Evolutionary conservation across 306 rosid genomes (phyloP).

Genomic region (Fragaria vesca): DNA sequence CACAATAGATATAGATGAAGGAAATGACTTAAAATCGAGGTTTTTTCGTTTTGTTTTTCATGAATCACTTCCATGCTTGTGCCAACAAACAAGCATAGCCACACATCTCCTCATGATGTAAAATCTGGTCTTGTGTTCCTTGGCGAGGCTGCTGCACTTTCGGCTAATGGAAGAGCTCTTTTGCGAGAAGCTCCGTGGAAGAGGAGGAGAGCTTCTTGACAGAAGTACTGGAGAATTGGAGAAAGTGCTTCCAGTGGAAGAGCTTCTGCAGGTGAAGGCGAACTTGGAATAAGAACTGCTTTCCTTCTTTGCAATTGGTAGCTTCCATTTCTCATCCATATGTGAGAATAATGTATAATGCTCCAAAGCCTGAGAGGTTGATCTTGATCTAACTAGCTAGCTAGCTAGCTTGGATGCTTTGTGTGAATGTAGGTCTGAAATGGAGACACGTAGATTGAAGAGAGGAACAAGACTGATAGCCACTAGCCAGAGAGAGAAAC

Average conservation of each 20-base stretch:
- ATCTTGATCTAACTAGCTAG: not conserved
- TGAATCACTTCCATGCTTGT: conserved; percentile 61
- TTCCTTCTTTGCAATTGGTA: conserved; percentile 57
- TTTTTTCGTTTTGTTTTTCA: not conserved
- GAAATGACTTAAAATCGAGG: not conserved
- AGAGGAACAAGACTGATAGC: conserved; percentile 1
- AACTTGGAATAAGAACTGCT: conserved; percentile 34
- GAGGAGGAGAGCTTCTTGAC: conserved; percentile 48
- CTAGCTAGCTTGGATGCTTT: not conserved
- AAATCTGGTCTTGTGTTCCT: conserved; percentile 90
- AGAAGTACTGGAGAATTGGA: conserved; percentile 61
- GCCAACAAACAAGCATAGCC: conserved; percentile 98
- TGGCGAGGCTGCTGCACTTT: conserved; percentile 74
- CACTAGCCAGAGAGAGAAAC: not conserved
- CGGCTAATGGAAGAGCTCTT: conserved; percentile 62
- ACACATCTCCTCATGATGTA: conserved; percentile 93
- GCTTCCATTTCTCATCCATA: conserved; percentile 88
- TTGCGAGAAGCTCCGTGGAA: conserved; percentile 66
- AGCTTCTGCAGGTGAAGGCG: conserved; percentile 56
- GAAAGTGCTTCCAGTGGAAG: conserved; percentile 55
- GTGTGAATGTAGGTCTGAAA: conserved; percentile 12
- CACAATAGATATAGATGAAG: not conserved
- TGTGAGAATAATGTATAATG: conserved; percentile 12
- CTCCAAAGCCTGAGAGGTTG: not conserved
- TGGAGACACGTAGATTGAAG: not conserved